Percentiles rank a stretch among this genome's conserved stretches.
Evolutionary conservation across 192 early-diverging fungal species (phyloP).

Genomic region (Dispira parvispora): DNA sequence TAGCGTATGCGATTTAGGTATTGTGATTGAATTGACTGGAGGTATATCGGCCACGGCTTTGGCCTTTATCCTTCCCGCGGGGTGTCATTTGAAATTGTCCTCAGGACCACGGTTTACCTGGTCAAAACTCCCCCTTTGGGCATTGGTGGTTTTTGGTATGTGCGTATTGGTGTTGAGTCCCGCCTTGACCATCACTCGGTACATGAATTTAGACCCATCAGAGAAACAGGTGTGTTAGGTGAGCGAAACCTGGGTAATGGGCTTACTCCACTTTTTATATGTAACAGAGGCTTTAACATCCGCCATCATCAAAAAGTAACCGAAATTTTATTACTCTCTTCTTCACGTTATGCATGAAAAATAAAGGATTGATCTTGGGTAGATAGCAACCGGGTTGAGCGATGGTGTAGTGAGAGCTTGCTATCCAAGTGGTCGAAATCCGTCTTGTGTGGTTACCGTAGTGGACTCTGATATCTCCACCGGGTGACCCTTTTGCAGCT

Average conservation of each 20-base stretch:
- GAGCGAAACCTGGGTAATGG: background rate
- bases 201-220: background rate
- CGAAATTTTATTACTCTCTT: too few species aligned
- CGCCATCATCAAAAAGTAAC: too few species aligned
- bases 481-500: too few species aligned
- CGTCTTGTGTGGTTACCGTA: too few species aligned
- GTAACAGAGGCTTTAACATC: too few species aligned
- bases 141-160: constrained; percentile 58
- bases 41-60: constrained; percentile 74
- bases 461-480: too few species aligned
- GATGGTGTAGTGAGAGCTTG: too few species aligned
- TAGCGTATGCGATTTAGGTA: constrained; percentile 61
- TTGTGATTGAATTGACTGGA: constrained; percentile 76
- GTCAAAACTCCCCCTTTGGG: constrained; percentile 47
- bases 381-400: too few species aligned
- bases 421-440: too few species aligned
- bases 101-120: constrained; percentile 33
- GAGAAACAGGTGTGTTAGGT: background rate
- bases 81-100: constrained; percentile 58
- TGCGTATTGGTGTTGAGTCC: constrained; percentile 59
- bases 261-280: too few species aligned
- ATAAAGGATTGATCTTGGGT: too few species aligned
- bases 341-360: too few species aligned
- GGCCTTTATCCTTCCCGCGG: constrained; percentile 75
- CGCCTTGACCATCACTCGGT: constrained; percentile 17